Base-by-base conservation (phyloP, 768 basidiomycete genomes). In the Tulasnella sp. region DNA sequence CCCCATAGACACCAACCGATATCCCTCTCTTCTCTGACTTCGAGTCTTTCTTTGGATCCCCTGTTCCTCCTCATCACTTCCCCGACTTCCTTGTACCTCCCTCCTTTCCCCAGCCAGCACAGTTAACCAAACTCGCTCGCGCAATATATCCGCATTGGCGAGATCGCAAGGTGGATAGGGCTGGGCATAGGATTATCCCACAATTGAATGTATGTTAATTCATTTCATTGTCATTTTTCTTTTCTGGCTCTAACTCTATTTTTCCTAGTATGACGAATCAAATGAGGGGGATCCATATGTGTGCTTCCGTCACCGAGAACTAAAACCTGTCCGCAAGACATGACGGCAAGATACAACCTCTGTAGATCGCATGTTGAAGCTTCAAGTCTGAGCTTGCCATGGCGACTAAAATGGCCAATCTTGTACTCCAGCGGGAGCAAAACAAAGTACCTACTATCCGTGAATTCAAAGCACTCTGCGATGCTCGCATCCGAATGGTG, bases 301-400 rank as follows among this genome's bases (percentile, higher is more conserved):
- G 39, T 99, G 95, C 66, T 99, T 99, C 74, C 79, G 95, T 32
- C 76, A 91, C 54, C 81, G 92, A 48, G 93, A 98, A 63, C 81
- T 84, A 65, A 98, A 98, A 64, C 80, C 87, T 3, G 76, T 88
- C 39, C 80, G 95, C 56, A 98, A 98, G 69, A 96, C 93, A 7
- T 79, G 93, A 6, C 82, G 90, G 12, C 83, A 83, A 1, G 92
- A 98, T 61, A 80, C 79, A 8, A 83, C 84, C 1, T 88, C 81
- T 15, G 82, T 90, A 12, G 93, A 98, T 60, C 87, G 89, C 58
- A 76, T 99, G 57, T 66, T 79, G 4, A 84, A 88, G 16, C 69
- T 98, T 13, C 81, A 87, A 56, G 63, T 66, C n/a, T 25, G 91
- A 98, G 65, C 69, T 99, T 4, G 64, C 72, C 1, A 76, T 73